Conservation (phyloP, 345 rosid species). For the Moringa oleifera region DNA sequence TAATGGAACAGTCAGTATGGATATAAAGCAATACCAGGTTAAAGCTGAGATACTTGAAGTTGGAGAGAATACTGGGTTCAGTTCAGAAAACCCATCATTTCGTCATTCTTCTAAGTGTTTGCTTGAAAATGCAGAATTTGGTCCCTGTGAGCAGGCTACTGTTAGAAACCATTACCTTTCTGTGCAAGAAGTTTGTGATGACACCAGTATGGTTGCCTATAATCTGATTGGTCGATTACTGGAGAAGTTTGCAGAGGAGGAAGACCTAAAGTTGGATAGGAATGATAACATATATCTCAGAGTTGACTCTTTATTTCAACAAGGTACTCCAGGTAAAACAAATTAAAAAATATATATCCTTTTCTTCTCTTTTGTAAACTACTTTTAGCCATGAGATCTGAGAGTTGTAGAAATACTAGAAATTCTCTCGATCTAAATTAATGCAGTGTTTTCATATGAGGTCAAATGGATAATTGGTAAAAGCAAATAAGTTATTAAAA, state of each 20-base stretch:
- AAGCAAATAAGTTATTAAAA: background rate
- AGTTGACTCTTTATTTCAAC: conserved; percentile 30
- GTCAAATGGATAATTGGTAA: background rate
- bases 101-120: conserved; percentile 18
- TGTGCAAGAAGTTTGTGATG: conserved; percentile 74
- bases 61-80: conserved; percentile 20
- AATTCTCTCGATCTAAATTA: background rate
- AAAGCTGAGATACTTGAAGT: conserved; percentile 26
- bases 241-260: conserved; percentile 40
- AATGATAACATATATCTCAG: conserved; percentile 42
- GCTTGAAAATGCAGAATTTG: conserved; percentile 18
- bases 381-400: too few relatives aligned
- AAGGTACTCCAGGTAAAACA: conserved; percentile 36
- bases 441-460: background rate
- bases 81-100: conserved; percentile 18
- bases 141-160: conserved; percentile 20
- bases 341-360: background rate
- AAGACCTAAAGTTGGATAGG: conserved; percentile 33
- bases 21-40: conserved; percentile 12
- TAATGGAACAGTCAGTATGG: conserved; percentile 11
- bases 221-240: conserved; percentile 53
- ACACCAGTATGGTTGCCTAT: conserved; percentile 61
- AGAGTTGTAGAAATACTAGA: too few relatives aligned
- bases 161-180: conserved; percentile 47
- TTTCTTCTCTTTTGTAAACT: background rate